Base-by-base conservation (phyloP, 2,329 filamentous ascomycete species). In the Aspergillus pseudoglaucus region DNA sequence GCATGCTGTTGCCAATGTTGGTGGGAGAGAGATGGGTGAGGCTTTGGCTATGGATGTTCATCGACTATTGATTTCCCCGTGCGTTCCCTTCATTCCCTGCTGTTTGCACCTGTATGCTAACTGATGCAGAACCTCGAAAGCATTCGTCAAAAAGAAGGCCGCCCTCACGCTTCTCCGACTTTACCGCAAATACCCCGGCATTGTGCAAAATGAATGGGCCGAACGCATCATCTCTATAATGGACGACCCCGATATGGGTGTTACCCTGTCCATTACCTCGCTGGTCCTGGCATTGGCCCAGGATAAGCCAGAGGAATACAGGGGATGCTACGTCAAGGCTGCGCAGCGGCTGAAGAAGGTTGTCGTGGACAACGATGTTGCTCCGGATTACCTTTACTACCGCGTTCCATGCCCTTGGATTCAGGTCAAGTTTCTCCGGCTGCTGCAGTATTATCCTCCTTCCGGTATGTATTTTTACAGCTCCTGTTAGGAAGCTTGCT, bases 391-490 rank as follows among this genome's bases (percentile, higher is more conserved):
- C 65, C 81, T 96, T 22, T 98, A 98, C 74, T 98, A 98, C 77
- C 96, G 96, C 63, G 93, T 98, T n/a, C 93, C 93, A 1, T 98
- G 93, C 64, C 93, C 93, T 2, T 98, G 93, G 93, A 84, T 98
- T 49, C 90, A 97, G 70, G 87, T 97, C 62, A 98, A 98, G 73
- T 78, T 98, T 15, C 72, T 98, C 56, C 83, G 90, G 53, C 72
- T 98, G 51, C 77, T 98, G 54, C 93, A 98, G 70, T 98, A 97
- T 68, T 98, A 95, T 68, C 87, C 90, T 22, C 91, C 93, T 41
- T 94, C 93, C 65, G 85, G 88, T 90, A 76, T 55, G 78, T 6
- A 8, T 6, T 2, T n/a, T 4, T 37, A n/a, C n/a, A 15, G 70
- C 46, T 37, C 23, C n/a, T 54, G 22, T 42, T 37, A 14, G 32